Evolutionary conservation across 768 basidiomycete species (phyloP).

Genomic region (Gymnopilus dilepis): DNA sequence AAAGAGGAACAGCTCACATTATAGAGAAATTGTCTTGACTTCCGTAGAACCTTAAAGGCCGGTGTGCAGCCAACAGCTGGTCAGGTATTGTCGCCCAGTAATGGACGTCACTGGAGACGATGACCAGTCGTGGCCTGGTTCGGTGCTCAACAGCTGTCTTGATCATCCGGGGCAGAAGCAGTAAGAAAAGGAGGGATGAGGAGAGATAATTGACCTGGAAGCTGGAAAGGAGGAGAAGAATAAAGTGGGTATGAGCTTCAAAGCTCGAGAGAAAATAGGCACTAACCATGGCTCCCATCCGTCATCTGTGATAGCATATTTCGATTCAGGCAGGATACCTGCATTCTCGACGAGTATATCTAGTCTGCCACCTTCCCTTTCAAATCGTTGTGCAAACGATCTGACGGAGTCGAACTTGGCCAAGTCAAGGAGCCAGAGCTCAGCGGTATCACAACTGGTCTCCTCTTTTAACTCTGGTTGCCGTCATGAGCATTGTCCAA

Average conservation of each 20-base stretch:
- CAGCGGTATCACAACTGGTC: slow-evolving; percentile 38
- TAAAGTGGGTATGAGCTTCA: no score
- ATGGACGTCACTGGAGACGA: slow-evolving; percentile 51
- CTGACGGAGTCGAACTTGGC: slow-evolving; percentile 45
- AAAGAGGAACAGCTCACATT: neutral
- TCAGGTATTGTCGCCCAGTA: slow-evolving; percentile 31
- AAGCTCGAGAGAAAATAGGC: neutral
- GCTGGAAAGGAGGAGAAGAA: slow-evolving; percentile 27
- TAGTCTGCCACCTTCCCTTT: slow-evolving; percentile 37
- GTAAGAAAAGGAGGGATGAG: slow-evolving; percentile 43
- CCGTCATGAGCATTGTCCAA: neutral
- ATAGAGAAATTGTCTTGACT: slow-evolving; percentile 33
- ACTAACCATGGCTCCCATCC: slow-evolving; percentile 47
- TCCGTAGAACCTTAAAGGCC: slow-evolving; percentile 36
- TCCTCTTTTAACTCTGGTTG: slow-evolving; percentile 22
- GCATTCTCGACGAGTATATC: slow-evolving; percentile 38
- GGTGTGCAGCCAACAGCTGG: neutral
- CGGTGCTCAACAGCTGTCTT: slow-evolving; percentile 37
- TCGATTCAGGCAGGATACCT: slow-evolving; percentile 7
- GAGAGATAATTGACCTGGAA: slow-evolving; percentile 54
- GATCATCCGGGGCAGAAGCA: slow-evolving; percentile 48
- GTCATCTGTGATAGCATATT: slow-evolving; percentile 31
- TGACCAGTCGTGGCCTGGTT: slow-evolving; percentile 41
- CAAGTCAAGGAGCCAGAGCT: slow-evolving; percentile 49
- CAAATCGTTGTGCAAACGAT: slow-evolving; percentile 41